Conservation (phyloP, 164 flowering plant species). For the Malania oleifera region DNA sequence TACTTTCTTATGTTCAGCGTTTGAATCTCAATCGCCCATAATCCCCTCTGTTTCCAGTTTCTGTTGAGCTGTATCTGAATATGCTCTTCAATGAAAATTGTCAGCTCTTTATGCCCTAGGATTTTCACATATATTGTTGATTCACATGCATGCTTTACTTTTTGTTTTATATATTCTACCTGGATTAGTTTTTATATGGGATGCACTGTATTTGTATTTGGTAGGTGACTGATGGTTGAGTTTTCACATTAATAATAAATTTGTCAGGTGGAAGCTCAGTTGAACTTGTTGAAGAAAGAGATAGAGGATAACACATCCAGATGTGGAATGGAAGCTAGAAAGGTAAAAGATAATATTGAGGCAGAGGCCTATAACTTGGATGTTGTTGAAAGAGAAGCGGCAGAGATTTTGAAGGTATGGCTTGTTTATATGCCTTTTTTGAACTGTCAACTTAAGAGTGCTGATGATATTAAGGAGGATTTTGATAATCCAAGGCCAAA, state of each 20-base stretch:
- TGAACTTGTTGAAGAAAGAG: constrained; percentile 51
- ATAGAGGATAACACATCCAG: constrained; percentile 37
- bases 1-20: too few relatives aligned
- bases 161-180: too few relatives aligned
- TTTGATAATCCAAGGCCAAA: not conserved
- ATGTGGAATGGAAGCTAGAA: constrained; percentile 51
- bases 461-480: not conserved
- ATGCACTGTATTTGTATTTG: too few relatives aligned
- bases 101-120: too few relatives aligned
- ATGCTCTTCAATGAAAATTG: too few relatives aligned
- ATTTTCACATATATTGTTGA: too few relatives aligned
- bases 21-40: too few relatives aligned
- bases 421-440: not conserved
- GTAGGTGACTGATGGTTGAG: too few relatives aligned
- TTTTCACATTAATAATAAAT: too few relatives aligned
- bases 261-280: constrained; percentile 53
- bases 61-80: too few relatives aligned
- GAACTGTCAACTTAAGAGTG: not conserved
- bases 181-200: too few relatives aligned
- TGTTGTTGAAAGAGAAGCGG: constrained; percentile 51
- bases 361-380: constrained; percentile 37
- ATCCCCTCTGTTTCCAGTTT: too few relatives aligned
- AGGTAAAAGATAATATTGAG: constrained; percentile 42
- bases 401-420: constrained; percentile 51
- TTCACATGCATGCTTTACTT: not conserved